Conservation (phyloP, 257 asterid species). For the Plantago ovata region DNA sequence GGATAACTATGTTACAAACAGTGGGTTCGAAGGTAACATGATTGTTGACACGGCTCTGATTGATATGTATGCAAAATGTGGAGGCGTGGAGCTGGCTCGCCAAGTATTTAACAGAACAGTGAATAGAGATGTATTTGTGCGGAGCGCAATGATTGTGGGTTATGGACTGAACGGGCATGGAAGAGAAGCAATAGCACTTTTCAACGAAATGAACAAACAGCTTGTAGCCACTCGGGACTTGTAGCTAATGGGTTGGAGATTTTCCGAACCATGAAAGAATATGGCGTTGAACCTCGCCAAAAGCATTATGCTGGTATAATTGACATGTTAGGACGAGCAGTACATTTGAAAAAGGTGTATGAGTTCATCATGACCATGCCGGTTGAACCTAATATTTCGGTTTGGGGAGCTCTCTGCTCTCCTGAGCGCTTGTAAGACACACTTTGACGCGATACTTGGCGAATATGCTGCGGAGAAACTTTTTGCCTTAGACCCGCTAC, state of each 20-base stretch:
- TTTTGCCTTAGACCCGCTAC: conserved; percentile 36
- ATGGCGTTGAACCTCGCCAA: conserved; percentile 36
- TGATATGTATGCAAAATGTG: conserved; percentile 71
- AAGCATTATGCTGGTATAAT: conserved; percentile 52
- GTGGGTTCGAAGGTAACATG: conserved; percentile 29
- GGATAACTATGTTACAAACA: conserved; percentile 28
- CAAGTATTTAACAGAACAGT: conserved; percentile 34
- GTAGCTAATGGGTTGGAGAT: conserved; percentile 54
- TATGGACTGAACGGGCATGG: conserved; percentile 54
- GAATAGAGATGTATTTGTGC: conserved; percentile 44
- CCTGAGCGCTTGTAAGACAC: conserved; percentile 53
- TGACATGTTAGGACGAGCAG: conserved; percentile 60
- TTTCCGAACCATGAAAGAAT: conserved; percentile 49
- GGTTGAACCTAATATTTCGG: conserved; percentile 42
- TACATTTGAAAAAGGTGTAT: conserved; percentile 38
- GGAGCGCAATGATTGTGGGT: conserved; percentile 72
- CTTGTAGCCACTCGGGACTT: conserved; percentile 62
- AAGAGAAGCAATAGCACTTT: conserved; percentile 48
- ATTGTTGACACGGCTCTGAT: conserved; percentile 42
- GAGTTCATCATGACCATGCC: conserved; percentile 46
- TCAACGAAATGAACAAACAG: conserved; percentile 43
- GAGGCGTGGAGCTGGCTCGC: conserved; percentile 51
- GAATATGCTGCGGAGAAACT: conserved; percentile 53
- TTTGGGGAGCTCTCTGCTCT: conserved; percentile 76
- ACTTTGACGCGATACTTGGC: conserved; percentile 37